Conservation (phyloP, 2,329 filamentous ascomycete genomes). For the Colletotrichum lentis region DNA sequence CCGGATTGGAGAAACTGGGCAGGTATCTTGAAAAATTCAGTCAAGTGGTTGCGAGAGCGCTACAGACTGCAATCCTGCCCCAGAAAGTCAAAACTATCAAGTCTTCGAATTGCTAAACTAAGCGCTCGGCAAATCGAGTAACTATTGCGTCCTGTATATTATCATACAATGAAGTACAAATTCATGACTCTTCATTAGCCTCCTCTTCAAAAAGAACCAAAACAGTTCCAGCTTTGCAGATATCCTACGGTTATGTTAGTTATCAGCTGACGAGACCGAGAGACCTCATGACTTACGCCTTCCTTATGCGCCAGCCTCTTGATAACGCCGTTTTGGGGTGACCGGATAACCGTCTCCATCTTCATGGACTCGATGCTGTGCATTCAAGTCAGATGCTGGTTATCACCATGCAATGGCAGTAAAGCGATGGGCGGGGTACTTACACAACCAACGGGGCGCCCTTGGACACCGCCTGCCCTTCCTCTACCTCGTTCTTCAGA, state of each 20-base stretch:
- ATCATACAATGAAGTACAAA: neutral
- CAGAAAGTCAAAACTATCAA: no score
- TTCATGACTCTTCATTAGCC: constrained; percentile 36
- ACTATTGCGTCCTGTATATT: neutral
- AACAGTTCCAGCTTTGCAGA: constrained; percentile 79
- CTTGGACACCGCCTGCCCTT: constrained; percentile 83
- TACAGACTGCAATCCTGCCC: no score
- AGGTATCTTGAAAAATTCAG: constrained; percentile 47
- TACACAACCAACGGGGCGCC: constrained; percentile 86
- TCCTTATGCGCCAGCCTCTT: constrained; percentile 77
- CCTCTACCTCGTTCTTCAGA: constrained; percentile 83
- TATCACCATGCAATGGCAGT: neutral
- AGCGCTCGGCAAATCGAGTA: neutral
- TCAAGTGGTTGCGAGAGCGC: neutral
- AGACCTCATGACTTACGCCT: constrained; percentile 64
- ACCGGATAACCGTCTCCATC: constrained; percentile 86
- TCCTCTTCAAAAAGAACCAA: constrained; percentile 75
- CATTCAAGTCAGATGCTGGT: constrained; percentile 40
- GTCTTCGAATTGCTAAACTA: neutral
- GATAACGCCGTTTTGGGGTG: constrained; percentile 75
- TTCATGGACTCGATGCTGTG: constrained; percentile 84
- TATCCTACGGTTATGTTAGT: constrained; percentile 62
- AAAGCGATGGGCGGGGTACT: constrained; percentile 46
- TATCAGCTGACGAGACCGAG: constrained; percentile 11
- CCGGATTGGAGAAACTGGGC: constrained; percentile 64